Conservation (phyloP, 345 rosid species). For the Eucalyptus erythrocorys region DNA sequence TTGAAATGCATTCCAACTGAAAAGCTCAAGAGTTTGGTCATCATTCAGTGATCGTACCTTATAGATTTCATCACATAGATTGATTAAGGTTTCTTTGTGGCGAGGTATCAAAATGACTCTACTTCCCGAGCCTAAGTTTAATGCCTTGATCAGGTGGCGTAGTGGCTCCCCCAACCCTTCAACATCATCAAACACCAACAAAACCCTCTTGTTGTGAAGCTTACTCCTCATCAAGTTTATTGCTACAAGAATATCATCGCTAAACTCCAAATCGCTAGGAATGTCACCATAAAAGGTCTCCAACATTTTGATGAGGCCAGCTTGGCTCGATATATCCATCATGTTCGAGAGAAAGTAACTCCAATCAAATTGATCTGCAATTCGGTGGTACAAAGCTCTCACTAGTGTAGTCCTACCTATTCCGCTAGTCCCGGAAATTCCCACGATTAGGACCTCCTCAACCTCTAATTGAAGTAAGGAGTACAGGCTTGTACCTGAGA, state of each 20-base stretch:
- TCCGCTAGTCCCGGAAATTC: neutral
- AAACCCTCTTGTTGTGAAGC: neutral
- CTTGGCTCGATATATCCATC: neutral
- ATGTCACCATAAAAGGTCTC: neutral
- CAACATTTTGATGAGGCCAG: neutral
- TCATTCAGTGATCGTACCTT: neutral
- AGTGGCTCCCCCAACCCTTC: neutral
- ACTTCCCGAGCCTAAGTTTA: neutral
- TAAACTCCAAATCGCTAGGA: neutral
- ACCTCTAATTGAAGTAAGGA: neutral
- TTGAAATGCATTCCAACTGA: neutral
- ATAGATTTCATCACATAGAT: rapidly evolving
- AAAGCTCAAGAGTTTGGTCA: neutral
- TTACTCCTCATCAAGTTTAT: neutral
- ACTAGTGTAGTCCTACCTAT: neutral
- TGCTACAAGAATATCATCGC: neutral
- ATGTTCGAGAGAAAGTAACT: neutral
- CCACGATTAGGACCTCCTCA: neutral
- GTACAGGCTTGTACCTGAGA: neutral
- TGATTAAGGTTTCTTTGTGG: neutral
- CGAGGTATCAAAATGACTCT: neutral
- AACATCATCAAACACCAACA: neutral
- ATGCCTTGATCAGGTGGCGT: neutral
- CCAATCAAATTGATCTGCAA: neutral
- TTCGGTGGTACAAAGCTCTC: neutral